Evolutionary conservation across 371 early-diverging fungal species (phyloP), one percentile per base, ranked within the genome.

Genomic region (Mucor mucedo): DNA sequence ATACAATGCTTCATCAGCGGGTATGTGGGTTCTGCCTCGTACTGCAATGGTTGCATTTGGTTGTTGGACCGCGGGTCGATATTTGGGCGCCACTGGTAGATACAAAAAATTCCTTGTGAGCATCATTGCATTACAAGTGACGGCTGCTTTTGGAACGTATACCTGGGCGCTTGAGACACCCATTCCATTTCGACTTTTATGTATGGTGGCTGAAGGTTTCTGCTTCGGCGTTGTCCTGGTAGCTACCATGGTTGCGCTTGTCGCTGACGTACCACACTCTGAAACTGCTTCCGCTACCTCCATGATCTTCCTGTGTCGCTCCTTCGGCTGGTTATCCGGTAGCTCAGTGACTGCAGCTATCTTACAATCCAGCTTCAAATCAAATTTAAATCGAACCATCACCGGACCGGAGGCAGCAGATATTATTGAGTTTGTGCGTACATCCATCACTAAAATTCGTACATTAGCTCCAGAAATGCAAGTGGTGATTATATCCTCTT

Each of bases 221-320:
- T 62, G 69, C 5, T 73, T 78, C 62, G 84, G 81, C 14, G 45
- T 71, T 5, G 68, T 78, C 1, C 53, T 79, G 52, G 81, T 81
- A 2, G 72, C 77, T 10, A 79, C 77, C 16, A 73, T 84, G 72
- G 72, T 84, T 5, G 77, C 84, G 10, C 68, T 84, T 48, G 77
- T 84, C 1, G 78, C 76, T 0, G 72, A 75, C 45, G 68, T 84
- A 30, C n/a, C 59, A 4, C 75, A 60, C 35, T 28, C 59, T 56
- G 81, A 83, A 33, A 69, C 71, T 2, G 81, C 81, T 3, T 74
- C 78, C 1, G 76, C 77, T 4, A 76, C 84, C 9, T 79, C 79
- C 44, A 76, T 83, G 73, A 73, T 79, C 7, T 84, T 76, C 57
- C 52, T 84, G 14, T 84, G 72, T 61, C 76, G 81, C 6, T 73